Evolutionary conservation across 2,329 filamentous ascomycete species (phyloP), one percentile per base, ranked within the genome.

Genomic region (Colletotrichum theobromicola): DNA sequence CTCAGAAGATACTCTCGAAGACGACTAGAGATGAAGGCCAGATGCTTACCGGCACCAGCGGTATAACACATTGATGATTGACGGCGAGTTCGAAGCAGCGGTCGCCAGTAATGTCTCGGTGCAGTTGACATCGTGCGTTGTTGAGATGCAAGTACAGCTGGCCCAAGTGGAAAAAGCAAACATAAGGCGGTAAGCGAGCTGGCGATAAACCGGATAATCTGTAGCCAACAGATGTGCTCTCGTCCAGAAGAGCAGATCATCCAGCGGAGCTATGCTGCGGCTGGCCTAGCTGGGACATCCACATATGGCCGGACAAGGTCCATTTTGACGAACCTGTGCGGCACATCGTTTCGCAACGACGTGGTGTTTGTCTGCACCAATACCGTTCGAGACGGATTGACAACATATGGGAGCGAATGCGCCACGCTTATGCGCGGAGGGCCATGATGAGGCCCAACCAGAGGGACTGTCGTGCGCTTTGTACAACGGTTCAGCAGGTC

Each of bases 71-170:
- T 26, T 61, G 30, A 21, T 28, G 18, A 75, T 16, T 32, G 55
- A 53, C 70, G 64, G 53, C 70, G 37, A 74, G 65, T 70, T 74
- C 67, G 66, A 65, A 68, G 46, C 74, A 42, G 64, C 32, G 21
- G 34, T 50, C 70, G 79, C 55, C 61, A 61, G 26, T n/a, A 9
- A 58, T 76, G 66, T 71, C 71, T 75, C 67, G 60, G 46, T 21
- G 30, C 37, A 30, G 53, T 55, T 64, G 21, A 63, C 60, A 63
- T 24, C n/a, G 42, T 58, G 34, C 46, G 15, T 67, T 21, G 21
- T 69, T 73, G 72, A 37, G 46, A 60, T 53, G 63, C 72, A 68
- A 60, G 57, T 28, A 53, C 30, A 15, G 26, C 63, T 60, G 46
- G 42, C 28, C 35, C 10, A 6, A 16, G 28, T 37, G 12, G 35